phyloP scores from a whole-genome alignment of 1,284 basidiomycete species.

The Peniophora sp. region DNA sequence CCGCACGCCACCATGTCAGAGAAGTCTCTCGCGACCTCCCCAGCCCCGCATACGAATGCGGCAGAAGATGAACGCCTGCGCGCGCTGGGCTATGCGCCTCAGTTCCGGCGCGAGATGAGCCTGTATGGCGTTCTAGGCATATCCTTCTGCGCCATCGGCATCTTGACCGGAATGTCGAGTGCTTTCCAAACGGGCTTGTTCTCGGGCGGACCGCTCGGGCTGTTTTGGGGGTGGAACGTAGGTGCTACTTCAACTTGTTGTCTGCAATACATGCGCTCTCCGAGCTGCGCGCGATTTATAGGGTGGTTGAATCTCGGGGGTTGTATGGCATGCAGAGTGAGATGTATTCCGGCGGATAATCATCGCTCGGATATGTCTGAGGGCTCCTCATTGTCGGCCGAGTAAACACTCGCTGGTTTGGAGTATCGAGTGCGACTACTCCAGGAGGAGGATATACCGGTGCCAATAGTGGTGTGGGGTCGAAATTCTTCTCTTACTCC shows the following conservation, averaged over 20 bases:
- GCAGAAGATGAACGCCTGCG: conserved; percentile 39
- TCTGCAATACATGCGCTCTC: too few species aligned
- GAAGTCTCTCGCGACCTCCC: too few species aligned
- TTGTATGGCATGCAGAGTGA: too few species aligned
- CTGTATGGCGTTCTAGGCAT: conserved; percentile 54
- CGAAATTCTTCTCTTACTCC: too few species aligned
- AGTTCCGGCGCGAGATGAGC: conserved; percentile 51
- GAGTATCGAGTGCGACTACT: too few species aligned
- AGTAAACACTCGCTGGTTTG: not conserved
- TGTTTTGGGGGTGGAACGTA: conserved; percentile 65
- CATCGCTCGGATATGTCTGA: not conserved
- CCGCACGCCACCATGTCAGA: too few species aligned
- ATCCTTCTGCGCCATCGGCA: conserved; percentile 54
- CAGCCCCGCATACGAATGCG: not conserved
- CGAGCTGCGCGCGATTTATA: too few species aligned
- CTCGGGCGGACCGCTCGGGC: conserved; percentile 48
- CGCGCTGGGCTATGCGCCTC: conserved; percentile 46
- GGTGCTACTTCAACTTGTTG: conserved; percentile 11
- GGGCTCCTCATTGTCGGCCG: not conserved
- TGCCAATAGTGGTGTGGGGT: too few species aligned
- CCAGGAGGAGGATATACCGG: too few species aligned
- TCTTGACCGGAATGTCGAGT: conserved; percentile 52
- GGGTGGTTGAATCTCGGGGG: too few species aligned
- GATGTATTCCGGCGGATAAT: not conserved
- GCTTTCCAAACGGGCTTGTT: conserved; percentile 53